A percentile compares a stretch with the other conserved stretches of the same genome.
These are phyloP conservation scores for Penicillium daleae DNA, from an alignment of 495 filamentous ascomycete genomes.

Conservation along the genomic window DNA sequence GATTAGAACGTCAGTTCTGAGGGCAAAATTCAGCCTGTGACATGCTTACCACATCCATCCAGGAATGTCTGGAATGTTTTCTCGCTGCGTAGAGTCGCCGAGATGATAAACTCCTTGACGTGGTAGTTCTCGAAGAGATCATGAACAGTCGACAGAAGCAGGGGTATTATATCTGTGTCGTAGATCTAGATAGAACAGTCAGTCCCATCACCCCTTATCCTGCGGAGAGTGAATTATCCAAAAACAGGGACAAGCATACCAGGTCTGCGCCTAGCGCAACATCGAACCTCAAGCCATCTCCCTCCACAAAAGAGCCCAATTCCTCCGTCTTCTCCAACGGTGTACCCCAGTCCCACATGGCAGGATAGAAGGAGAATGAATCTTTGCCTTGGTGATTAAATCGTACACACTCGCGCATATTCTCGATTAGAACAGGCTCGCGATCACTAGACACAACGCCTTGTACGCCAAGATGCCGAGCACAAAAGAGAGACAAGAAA, in stretches of 20 bases:
- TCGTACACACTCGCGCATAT: constrained; percentile 66
- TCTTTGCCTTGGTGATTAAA: constrained; percentile 60
- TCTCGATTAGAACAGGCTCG: constrained; percentile 70
- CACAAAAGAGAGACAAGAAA: constrained; percentile 79
- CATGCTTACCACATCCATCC: constrained; percentile 55
- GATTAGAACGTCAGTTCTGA: no score
- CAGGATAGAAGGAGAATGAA: constrained; percentile 38
- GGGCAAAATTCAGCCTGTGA: not conserved
- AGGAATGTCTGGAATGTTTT: constrained; percentile 63
- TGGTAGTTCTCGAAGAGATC: constrained; percentile 56
- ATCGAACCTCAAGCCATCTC: constrained; percentile 39
- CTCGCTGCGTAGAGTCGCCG: constrained; percentile 65
- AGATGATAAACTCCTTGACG: constrained; percentile 55
- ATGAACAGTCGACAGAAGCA: constrained; percentile 58
- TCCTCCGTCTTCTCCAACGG: constrained; percentile 23
- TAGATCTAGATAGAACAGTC: constrained; percentile 58
- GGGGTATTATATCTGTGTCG: constrained; percentile 60
- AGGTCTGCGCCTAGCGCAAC: constrained; percentile 56
- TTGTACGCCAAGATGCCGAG: constrained; percentile 66
- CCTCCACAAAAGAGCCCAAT: constrained; percentile 8
- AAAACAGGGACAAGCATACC: constrained; percentile 34
- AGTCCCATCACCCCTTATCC: no score
- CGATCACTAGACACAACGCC: constrained; percentile 80
- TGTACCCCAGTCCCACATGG: constrained; percentile 47
- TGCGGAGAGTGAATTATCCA: not conserved